Percentiles rank a stretch among this genome's conserved stretches.
Evolutionary conservation across 306 rosid genomes (phyloP).

Genomic region (Cucumis cinereus): DNA sequence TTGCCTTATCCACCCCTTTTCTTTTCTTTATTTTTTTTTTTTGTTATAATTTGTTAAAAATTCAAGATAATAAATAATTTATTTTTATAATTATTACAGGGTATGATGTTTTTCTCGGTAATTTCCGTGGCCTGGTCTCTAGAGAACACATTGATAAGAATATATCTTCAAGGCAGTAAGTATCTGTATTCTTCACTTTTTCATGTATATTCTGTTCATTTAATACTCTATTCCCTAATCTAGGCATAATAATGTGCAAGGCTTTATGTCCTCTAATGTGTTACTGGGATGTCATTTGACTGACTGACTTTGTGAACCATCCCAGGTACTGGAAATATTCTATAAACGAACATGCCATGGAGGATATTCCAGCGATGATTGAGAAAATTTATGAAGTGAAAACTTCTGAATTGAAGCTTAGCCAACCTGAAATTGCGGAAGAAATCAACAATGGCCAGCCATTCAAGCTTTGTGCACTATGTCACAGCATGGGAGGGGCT

Average conservation of each 20-base stretch:
- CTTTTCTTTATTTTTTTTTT: no score
- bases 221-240: not conserved
- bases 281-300: not conserved
- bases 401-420: conserved; percentile 55
- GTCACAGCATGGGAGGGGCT: conserved; percentile 94
- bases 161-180: conserved; percentile 77
- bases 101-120: conserved; percentile 77
- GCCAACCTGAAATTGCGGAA: conserved; percentile 46
- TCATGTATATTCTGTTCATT: not conserved
- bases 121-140: conserved; percentile 76
- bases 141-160: conserved; percentile 64
- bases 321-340: conserved; percentile 90
- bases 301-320: conserved; percentile 7
- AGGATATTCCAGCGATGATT: conserved; percentile 84
- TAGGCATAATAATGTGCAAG: not conserved
- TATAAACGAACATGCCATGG: conserved; percentile 81
- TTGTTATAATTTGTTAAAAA: not conserved
- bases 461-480: conserved; percentile 69
- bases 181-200: not conserved
- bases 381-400: conserved; percentile 79
- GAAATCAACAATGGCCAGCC: conserved; percentile 49
- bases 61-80: not conserved
- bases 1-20: not conserved
- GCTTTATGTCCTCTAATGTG: not conserved
- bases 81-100: conserved; percentile 24